A percentile compares a stretch with the other conserved stretches of the same genome.
Conservation (phyloP, 306 rosid species). For the Cucurbita moschata region DNA sequence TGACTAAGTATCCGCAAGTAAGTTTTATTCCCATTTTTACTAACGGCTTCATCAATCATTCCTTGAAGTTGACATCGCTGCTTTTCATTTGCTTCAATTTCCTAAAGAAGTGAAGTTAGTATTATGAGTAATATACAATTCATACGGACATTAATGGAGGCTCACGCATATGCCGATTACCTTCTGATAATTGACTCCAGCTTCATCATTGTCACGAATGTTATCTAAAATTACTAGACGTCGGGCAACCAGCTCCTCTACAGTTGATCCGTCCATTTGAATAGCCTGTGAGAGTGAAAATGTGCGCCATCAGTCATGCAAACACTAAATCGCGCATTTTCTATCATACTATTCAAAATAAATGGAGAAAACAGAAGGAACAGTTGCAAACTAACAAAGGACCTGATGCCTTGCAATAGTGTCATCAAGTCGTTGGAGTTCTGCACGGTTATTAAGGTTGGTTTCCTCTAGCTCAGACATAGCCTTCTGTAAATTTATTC, state of each 20-base stretch:
- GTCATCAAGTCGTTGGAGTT: slow-evolving; percentile 52
- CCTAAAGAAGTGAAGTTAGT: slow-evolving; percentile 20
- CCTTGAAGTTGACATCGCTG: slow-evolving; percentile 39
- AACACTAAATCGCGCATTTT: neutral
- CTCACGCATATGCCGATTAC: slow-evolving; percentile 11
- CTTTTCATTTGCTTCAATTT: slow-evolving; percentile 48
- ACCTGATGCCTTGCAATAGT: slow-evolving; percentile 47
- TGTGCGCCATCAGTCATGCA: neutral
- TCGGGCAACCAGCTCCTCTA: slow-evolving; percentile 30
- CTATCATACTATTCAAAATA: neutral
- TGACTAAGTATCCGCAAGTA: slow-evolving; percentile 47
- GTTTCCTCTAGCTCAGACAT: slow-evolving; percentile 51
- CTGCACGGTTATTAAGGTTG: slow-evolving; percentile 33
- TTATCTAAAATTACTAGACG: slow-evolving; percentile 48
- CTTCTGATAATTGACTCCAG: slow-evolving; percentile 35
- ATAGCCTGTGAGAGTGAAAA: slow-evolving; percentile 19
- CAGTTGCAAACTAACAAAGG: neutral
- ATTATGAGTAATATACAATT: neutral
- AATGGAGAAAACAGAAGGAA: neutral
- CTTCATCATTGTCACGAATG: slow-evolving; percentile 51
- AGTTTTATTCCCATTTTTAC: slow-evolving; percentile 41
- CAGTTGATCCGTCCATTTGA: slow-evolving; percentile 30
- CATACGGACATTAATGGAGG: neutral
- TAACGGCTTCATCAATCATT: slow-evolving; percentile 47
- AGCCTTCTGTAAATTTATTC: slow-evolving; percentile 54